phyloP scores from a whole-genome alignment of 495 filamentous ascomycete species.

The Acidiella bohemica region DNA sequence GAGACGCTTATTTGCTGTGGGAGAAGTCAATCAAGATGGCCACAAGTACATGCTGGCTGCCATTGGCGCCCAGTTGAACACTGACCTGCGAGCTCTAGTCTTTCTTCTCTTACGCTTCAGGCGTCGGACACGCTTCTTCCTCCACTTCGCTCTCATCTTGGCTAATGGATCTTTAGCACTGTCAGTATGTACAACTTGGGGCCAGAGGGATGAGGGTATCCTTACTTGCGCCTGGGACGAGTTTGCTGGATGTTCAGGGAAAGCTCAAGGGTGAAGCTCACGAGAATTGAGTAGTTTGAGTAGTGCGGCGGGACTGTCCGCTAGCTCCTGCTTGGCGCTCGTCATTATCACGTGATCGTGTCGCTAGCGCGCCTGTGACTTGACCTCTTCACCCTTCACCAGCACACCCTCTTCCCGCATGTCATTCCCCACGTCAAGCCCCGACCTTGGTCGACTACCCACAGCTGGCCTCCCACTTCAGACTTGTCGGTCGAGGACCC shows the following conservation, averaged over 20 bases:
- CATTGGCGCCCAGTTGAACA: constrained; percentile 5
- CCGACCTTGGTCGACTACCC: too few species aligned
- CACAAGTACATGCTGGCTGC: too few species aligned
- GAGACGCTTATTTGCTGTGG: constrained; percentile 32
- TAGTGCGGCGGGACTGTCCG: too few species aligned
- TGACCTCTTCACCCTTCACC: too few species aligned
- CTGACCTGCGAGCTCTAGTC: constrained; percentile 86
- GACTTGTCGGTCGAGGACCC: too few species aligned
- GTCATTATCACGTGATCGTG: too few species aligned
- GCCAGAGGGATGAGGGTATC: neutral
- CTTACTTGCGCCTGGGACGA: neutral
- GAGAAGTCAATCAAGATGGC: constrained; percentile 3
- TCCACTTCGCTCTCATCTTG: constrained; percentile 99
- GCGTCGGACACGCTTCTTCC: constrained; percentile 96
- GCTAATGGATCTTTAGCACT: constrained; percentile 19
- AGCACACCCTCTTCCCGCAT: too few species aligned
- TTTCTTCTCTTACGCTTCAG: constrained; percentile 99
- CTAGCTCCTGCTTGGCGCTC: too few species aligned
- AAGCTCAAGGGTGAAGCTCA: neutral
- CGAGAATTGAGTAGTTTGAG: too few species aligned
- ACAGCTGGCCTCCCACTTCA: too few species aligned
- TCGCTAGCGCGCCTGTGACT: too few species aligned
- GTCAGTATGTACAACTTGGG: neutral
- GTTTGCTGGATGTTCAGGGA: neutral
- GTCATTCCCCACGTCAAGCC: too few species aligned